Evolutionary conservation across 2,329 filamentous ascomycete species (phyloP), one percentile per base, ranked within the genome.

Genomic region (Colletotrichum sp.): DNA sequence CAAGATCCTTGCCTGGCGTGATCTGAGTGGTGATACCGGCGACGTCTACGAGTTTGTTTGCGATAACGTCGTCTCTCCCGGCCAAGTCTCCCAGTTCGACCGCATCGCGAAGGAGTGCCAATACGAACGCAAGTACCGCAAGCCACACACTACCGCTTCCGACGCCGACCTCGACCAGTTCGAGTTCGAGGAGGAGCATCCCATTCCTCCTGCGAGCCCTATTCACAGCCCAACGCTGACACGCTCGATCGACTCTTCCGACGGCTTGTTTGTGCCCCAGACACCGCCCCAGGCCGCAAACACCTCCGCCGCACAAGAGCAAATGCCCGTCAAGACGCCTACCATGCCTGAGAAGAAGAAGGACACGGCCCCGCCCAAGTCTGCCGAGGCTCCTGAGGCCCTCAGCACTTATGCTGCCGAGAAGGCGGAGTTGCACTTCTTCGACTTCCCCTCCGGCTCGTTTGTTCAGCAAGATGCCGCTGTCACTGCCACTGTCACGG

Each of bases 11-110:
- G 96, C 96, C 75, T 99, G 97, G 97, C 93, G 94, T 79, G 97
- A 99, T 82, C 87, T 98, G 76, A 98, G 96, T 80, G 97, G 97
- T 72, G 97, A 99, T 87, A 90, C 92, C 36, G 96, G 96, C 69
- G 97, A 99, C 84, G 90, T 98, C n/a, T 99, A 95, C 89, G 96
- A 99, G 84, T 99, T 98, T 82, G 94, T 99, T 78, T 98, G 96
- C 87, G 97, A 98, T 85, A 84, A 89, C 52, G 92, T 93, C 14
- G 91, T 94, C 56, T 88, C 92, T 32, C 87, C 92, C 4, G 89
- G 92, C 63, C 94, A 96, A 79, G 93, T 97, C 28, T 90, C 93
- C 61, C 91, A 93, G 18, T 98, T 99, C 83, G 92, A 96, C 81
- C 89, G 94, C 69, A 93, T 95, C 69, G 95, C 97, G 9, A 91